Conservation (phyloP, 805 yeast genomes). For the Zygosaccharomyces kombuchaensis region DNA sequence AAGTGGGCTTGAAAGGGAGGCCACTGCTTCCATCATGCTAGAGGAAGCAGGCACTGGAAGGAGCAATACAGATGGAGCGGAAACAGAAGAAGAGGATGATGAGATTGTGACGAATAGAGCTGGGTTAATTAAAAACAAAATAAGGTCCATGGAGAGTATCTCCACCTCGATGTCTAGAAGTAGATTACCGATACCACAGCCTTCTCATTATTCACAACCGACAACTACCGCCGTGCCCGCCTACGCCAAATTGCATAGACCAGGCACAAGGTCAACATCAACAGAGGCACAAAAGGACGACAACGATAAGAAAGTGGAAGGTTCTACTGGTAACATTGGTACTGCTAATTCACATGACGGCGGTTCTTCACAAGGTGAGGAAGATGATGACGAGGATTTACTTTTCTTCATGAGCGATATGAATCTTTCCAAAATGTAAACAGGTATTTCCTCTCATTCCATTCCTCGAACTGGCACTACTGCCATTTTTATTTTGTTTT, state of each 20-base stretch:
- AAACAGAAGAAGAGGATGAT: slow-evolving; percentile 21
- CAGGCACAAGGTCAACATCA: slow-evolving; percentile 22
- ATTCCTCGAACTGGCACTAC: neutral
- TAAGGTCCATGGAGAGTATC: slow-evolving; percentile 26
- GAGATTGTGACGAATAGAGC: slow-evolving; percentile 17
- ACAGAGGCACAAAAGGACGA: slow-evolving; percentile 8
- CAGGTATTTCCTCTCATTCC: neutral
- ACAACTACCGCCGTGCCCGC: slow-evolving; percentile 32
- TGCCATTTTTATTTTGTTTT: neutral
- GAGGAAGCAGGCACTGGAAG: slow-evolving; percentile 1
- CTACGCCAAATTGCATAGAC: slow-evolving; percentile 34
- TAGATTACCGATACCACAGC: slow-evolving; percentile 27
- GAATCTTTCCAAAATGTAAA: slow-evolving; percentile 40
- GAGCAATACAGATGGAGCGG: slow-evolving; percentile 2
- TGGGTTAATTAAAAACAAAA: slow-evolving; percentile 3
- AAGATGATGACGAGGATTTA: slow-evolving; percentile 62
- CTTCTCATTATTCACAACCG: slow-evolving; percentile 31
- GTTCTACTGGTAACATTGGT: slow-evolving; percentile 1
- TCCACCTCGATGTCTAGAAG: slow-evolving; percentile 26
- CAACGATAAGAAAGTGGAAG: neutral
- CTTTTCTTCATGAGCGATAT: slow-evolving; percentile 72
- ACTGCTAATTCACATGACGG: slow-evolving; percentile 20
- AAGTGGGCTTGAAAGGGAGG: slow-evolving; percentile 8
- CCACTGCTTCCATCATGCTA: slow-evolving; percentile 5
- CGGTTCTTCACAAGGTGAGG: slow-evolving; percentile 30